phyloP scores from a whole-genome alignment of 805 yeast species.

The Candida mattraensis region DNA sequence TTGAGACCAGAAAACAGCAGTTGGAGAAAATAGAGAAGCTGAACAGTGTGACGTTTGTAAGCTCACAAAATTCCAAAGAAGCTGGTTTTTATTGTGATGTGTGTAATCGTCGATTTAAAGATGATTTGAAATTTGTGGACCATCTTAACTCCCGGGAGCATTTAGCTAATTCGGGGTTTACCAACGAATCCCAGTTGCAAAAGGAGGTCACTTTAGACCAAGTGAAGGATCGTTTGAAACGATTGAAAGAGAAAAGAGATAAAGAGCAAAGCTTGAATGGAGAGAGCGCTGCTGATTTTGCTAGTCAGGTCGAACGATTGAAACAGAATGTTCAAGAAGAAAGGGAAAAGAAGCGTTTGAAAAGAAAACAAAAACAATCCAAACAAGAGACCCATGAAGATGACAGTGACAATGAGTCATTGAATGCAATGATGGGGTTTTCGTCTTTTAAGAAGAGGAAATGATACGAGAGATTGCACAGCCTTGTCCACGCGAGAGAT shows the following conservation, averaged over 20 bases:
- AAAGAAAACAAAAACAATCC: slow-evolving; percentile 25
- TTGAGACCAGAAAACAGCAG: slow-evolving; percentile 22
- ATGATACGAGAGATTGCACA: not conserved
- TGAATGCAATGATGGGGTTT: slow-evolving; percentile 58
- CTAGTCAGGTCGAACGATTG: slow-evolving; percentile 41
- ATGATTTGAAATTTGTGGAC: slow-evolving; percentile 76
- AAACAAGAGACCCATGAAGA: slow-evolving; percentile 16
- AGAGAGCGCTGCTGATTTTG: slow-evolving; percentile 34
- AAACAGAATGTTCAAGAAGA: slow-evolving; percentile 39
- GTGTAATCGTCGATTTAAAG: slow-evolving; percentile 80
- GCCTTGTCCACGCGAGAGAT: no score
- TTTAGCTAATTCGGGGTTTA: slow-evolving; percentile 40
- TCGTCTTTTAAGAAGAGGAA: slow-evolving; percentile 18
- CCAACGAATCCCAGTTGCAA: slow-evolving; percentile 19
- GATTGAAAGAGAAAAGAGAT: slow-evolving; percentile 34
- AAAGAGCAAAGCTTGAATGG: slow-evolving; percentile 17
- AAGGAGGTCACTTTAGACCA: slow-evolving; percentile 48
- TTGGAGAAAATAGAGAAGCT: slow-evolving; percentile 26
- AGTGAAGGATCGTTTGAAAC: slow-evolving; percentile 41
- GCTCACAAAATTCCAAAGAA: slow-evolving; percentile 38
- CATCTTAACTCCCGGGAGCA: slow-evolving; percentile 82
- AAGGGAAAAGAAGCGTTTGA: slow-evolving; percentile 30
- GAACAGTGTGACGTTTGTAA: slow-evolving; percentile 26
- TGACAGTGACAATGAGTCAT: slow-evolving; percentile 16
- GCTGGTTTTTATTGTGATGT: slow-evolving; percentile 85